phyloP scores from a whole-genome alignment of 2,329 filamentous ascomycete species.

The Aureobasidium mangrovei region DNA sequence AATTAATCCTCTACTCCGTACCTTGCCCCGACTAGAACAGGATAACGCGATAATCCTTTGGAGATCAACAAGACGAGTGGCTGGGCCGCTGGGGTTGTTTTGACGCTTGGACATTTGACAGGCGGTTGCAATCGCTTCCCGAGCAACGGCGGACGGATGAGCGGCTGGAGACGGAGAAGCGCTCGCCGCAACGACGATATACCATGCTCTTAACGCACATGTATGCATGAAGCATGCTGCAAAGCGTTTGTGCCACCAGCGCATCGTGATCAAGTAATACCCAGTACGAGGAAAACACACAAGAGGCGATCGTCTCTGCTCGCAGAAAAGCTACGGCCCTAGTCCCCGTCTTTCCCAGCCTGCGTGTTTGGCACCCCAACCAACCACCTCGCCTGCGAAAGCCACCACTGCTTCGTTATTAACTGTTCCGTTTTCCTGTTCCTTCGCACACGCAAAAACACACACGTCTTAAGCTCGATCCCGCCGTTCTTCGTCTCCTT shows the following conservation, averaged over 20 bases:
- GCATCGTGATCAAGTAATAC: neutral
- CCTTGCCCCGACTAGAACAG: neutral
- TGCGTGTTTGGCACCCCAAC: slow-evolving; percentile 7
- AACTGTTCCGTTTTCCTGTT: slow-evolving; percentile 5
- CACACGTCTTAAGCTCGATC: neutral
- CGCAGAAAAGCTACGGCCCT: neutral
- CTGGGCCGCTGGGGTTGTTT: neutral
- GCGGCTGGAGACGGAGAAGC: neutral
- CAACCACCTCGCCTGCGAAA: slow-evolving; percentile 11
- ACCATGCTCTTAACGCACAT: neutral
- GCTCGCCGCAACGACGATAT: slow-evolving; percentile 7
- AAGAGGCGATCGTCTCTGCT: neutral
- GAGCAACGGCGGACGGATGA: slow-evolving; percentile 1
- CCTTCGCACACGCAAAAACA: neutral
- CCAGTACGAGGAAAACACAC: neutral
- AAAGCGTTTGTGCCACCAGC: neutral
- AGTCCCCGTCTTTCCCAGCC: neutral
- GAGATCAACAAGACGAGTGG: neutral
- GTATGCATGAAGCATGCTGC: neutral
- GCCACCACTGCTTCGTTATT: slow-evolving; percentile 12
- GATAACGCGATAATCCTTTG: neutral
- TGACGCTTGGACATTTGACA: slow-evolving; percentile 8
- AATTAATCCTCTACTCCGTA: neutral
- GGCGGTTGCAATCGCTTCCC: neutral
- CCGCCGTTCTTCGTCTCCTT: slow-evolving; percentile 1